Base-by-base conservation (phyloP, 148 eudicot species). In the Amaranthus cruentus region DNA sequence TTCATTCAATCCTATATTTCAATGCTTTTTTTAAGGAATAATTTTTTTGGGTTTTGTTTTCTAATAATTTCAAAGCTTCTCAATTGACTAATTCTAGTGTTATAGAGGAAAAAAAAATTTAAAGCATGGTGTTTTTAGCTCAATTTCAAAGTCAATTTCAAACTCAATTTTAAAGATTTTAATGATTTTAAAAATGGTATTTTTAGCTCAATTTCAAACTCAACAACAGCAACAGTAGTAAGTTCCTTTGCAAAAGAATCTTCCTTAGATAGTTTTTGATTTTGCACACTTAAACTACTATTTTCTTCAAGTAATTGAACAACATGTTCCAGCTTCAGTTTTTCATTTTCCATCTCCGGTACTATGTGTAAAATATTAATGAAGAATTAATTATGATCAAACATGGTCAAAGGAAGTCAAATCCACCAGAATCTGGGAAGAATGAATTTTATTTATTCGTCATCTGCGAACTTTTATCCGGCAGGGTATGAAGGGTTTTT, bases 161-260 rank as follows among this genome's bases (percentile, higher is more conserved):
- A 18, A 18, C 18, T 18, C 18, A 18, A 18, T 18, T 18, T 18
- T 18, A 18, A 18, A 18, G 18, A 18, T 18, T 18, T 18, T 18
- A 18, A 18, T 18, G 18, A 18, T 18, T 18, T 18, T 18, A 18
- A 18, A 18, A 18, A 18, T 18, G 18, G 18, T 18, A 18, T 18
- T 18, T 18, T 18, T 18, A 18, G 18, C 18, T 18, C 18, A 18
- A 18, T 91, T 80, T 95, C 92, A 74, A 95, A 84, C 84, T 91
- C 99, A 46, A 88, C 89, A 54, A 97, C 99, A 11, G 97, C 97
- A 80, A 97, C 97, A 82, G 99, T 87, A 64, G 99, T 97, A 62
- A 95, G 84, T 82, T 95, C 99, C 77, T 90, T 95, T 7, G 99
- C 99, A 76, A 90, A 95, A 47, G 97, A 88, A 65, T 97, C 93